Base-by-base conservation (phyloP, 73 alveolate species). In the Durusdinium trenchii region DNA sequence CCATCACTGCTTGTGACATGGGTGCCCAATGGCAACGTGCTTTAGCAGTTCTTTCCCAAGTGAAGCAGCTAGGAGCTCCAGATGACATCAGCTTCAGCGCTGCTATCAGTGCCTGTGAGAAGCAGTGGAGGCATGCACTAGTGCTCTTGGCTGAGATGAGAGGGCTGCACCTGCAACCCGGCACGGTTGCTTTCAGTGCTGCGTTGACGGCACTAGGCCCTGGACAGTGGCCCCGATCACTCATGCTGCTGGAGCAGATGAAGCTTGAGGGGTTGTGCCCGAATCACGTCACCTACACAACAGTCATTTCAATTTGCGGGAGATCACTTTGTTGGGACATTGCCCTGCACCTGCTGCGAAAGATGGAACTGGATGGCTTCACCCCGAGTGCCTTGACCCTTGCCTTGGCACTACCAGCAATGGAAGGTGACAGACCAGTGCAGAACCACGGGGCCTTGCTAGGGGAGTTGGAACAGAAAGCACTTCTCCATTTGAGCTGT, bases 21-120 rank as follows among this genome's bases (percentile, higher is more conserved):
- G 10, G 94, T 52, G 94, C 78, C 51, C 94, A 84, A 54, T 84
- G 94, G 94, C 94, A 84, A 52, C 73, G 94, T 14, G 94, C 94
- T 78, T 38, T 84, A 23, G 94, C 78, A 51, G 43, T 84, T 50
- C 75, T 84, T 26, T 38, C 36, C 3, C 79, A 84, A 20, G 52
- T 84, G 94, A 84, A 78, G 54, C 35, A 84, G 6, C 38, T 3
- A 30, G 78, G 94, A 40, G 36, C 52, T 12, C 79, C 79, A 1
- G 94, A 84, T 23, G 94, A 84, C 36, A 84, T 84, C 94, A 84
- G 78, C 42, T 5, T 84, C 40, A 52, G 94, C 52, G 94, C 94
- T 0, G 94, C 94, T 0, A 84, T 84, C 78, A 38, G 94, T 35
- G 94, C 94, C 38, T 84, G 94, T 26, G 94, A 84, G 94, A 84